A percentile compares a stretch with the other conserved stretches of the same genome.
phyloP scores from a whole-genome alignment of 192 early-diverging fungal genomes.

The Dissophora ornata region DNA sequence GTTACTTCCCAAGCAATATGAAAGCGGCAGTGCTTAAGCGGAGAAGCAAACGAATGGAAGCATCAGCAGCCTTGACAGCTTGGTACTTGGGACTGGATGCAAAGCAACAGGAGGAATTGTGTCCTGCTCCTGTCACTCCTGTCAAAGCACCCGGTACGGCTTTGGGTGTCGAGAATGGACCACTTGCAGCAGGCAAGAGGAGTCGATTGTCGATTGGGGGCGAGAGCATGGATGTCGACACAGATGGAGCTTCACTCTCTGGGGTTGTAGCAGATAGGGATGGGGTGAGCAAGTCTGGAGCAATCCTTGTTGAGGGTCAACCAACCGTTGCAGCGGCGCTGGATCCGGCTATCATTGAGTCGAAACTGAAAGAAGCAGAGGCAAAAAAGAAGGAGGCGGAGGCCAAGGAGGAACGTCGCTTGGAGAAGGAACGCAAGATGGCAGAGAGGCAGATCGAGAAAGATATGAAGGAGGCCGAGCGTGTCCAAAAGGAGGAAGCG shows the following conservation, averaged over 20 bases:
- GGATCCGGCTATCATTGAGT: conserved; percentile 31
- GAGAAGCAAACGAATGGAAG: conserved; percentile 48
- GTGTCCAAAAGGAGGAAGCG: conserved; percentile 52
- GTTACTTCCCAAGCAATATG: conserved; percentile 60
- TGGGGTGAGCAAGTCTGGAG: background rate
- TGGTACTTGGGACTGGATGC: conserved; percentile 44
- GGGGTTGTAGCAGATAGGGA: background rate
- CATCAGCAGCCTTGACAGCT: conserved; percentile 49
- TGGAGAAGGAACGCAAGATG: conserved; percentile 56
- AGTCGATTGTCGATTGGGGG: conserved; percentile 3
- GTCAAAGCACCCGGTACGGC: background rate
- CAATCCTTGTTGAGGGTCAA: conserved; percentile 19
- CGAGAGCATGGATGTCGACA: conserved; percentile 36
- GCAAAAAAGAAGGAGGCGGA: conserved; percentile 54
- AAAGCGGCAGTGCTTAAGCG: conserved; percentile 43
- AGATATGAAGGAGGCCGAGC: conserved; percentile 54
- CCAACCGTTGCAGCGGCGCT: conserved; percentile 28
- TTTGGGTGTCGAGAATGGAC: background rate
- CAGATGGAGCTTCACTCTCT: background rate
- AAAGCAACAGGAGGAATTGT: conserved; percentile 35
- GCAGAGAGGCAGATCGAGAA: conserved; percentile 46
- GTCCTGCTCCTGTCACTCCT: conserved; percentile 18
- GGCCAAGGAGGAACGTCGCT: conserved; percentile 42
- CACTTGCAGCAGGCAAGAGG: background rate
- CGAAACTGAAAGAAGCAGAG: conserved; percentile 44